Evolutionary conservation across 169 alveolate genomes (phyloP), one percentile per base, ranked within the genome.

Genomic region (Eimeria zaria): DNA sequence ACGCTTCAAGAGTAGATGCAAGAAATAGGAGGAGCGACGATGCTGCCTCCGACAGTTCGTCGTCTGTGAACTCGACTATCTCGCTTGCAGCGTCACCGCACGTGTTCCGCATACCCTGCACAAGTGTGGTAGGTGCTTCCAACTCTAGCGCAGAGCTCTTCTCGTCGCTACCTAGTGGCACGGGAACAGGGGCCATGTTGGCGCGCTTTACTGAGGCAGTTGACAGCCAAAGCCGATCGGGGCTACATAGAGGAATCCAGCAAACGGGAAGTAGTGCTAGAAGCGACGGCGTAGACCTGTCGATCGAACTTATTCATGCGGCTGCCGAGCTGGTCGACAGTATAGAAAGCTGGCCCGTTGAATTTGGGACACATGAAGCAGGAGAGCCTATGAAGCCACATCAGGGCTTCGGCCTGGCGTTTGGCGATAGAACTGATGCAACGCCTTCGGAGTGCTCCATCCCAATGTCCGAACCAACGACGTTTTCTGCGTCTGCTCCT

Each of bases 241-340:
- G 60, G 30, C 14, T 62, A 5, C 81, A 24, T 22, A 62, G 27
- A 22, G 93, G 64, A 16, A 33, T 48, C 30, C 12, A 60, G 12
- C 44, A 87, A 14, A 83, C 67, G 60, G 20, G 53, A 30, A 69
- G 41, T 6, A 30, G 60, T 6, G 58, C 41, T 27, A 24, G 78
- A 41, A 33, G 60, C 46, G 73, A 83, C 44, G 46, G 76, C 36
- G 24, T 30, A 83, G 92, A 84, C 48, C 78, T 84, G 36, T 41
- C 93, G n/a, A 24, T 87, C 44, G 93, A 87, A 16, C 80, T 87
- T 6, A 87, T 87, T 60, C 93, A 87, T 41, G 93, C 93, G 16
- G 93, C 93, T 62, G 78, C 93, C 60, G 81, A 87, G 62, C 81
- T 87, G 30, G 93, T 87, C 64, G 93, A 87, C 93, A 87, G 93